phyloP scores from a whole-genome alignment of 106 monocot species.

The Allium fistulosum region DNA sequence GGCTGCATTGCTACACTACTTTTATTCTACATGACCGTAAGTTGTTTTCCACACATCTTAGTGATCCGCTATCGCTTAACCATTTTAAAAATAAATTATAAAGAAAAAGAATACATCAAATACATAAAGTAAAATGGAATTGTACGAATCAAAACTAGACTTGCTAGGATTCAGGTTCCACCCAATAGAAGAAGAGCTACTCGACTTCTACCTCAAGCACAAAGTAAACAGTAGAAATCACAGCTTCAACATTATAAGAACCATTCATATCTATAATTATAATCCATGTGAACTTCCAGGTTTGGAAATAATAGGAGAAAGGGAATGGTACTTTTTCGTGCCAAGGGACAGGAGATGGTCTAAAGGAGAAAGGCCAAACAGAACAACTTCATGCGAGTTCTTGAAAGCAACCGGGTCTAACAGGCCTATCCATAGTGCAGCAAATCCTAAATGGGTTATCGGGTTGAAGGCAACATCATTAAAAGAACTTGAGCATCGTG shows the following conservation, averaged over 20 bases:
- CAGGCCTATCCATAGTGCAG: conserved; percentile 36
- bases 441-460: conserved; percentile 51
- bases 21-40: too few species aligned
- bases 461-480: conserved; percentile 69
- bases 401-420: conserved; percentile 91
- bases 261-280: conserved; percentile 54
- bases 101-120: too few species aligned
- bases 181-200: conserved; percentile 80
- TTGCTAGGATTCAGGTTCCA: conserved; percentile 87
- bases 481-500: conserved; percentile 71
- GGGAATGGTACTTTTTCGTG: conserved; percentile 91
- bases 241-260: conserved; percentile 44
- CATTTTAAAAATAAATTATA: too few species aligned
- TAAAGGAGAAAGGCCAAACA: conserved; percentile 54
- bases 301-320: conserved; percentile 61
- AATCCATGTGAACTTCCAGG: conserved; percentile 45
- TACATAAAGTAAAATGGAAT: neutral
- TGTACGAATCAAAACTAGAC: conserved; percentile 14
- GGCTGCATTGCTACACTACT: too few species aligned
- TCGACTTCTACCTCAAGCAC: conserved; percentile 63
- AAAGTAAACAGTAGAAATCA: conserved; percentile 34
- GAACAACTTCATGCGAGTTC: conserved; percentile 66
- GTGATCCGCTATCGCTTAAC: too few species aligned
- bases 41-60: too few species aligned
- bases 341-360: conserved; percentile 47